phyloP scores from a whole-genome alignment of 257 asterid genomes.

The Oldenlandia corymbosa region DNA sequence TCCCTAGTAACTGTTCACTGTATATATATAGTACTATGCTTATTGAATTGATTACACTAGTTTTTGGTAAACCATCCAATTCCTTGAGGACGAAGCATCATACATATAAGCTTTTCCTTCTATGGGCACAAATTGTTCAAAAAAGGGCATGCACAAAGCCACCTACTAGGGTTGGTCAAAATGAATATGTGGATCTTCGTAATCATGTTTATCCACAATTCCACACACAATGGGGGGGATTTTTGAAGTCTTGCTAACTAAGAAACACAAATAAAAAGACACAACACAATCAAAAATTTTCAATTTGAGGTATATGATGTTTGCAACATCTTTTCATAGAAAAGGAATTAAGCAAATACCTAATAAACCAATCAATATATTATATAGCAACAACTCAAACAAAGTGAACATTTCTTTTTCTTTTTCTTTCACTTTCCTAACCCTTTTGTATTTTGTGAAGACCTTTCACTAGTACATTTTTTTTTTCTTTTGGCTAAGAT shows the following conservation, averaged over 20 bases:
- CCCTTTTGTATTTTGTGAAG: conserved; percentile 1
- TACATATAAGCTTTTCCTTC: too few relatives aligned
- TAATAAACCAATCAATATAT: neutral
- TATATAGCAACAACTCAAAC: neutral
- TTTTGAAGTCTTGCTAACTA: conserved; percentile 14
- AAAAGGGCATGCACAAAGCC: neutral
- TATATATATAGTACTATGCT: too few relatives aligned
- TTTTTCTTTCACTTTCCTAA: neutral
- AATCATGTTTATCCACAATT: conserved; percentile 11
- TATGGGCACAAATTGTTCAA: conserved; percentile 4
- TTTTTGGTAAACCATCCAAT: too few relatives aligned
- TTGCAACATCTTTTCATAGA: neutral
- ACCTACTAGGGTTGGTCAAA: neutral
- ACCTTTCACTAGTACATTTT: too few relatives aligned
- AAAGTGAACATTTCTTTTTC: neutral
- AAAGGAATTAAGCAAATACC: conserved; percentile 4
- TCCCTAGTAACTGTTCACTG: too few relatives aligned
- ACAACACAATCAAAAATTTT: conserved; percentile 1
- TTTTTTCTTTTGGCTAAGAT: conserved; percentile 16
- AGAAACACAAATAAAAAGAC: conserved; percentile 15
- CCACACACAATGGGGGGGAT: neutral
- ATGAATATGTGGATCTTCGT: neutral
- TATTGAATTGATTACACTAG: neutral
- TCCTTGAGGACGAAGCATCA: conserved; percentile 18
- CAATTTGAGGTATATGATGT: conserved; percentile 8